Percentiles rank a stretch among this genome's conserved stretches.
Evolutionary conservation across 208 protist species (phyloP).

Genomic region (Strigomonas galati): DNA sequence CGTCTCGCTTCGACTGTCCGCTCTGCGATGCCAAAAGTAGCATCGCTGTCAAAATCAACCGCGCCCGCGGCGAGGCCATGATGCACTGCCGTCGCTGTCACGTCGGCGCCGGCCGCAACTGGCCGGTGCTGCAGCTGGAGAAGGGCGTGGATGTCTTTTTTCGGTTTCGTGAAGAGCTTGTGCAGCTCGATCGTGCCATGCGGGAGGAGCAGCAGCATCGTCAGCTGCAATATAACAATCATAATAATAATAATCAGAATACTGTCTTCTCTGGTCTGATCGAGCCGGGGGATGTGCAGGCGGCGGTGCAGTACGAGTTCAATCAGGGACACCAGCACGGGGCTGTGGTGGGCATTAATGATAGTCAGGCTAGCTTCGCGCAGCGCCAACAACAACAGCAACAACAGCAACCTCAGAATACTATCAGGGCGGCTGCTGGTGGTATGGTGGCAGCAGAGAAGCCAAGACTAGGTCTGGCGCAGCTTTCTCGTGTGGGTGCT

Average conservation of each 20-base stretch:
- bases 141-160: constrained; percentile 88
- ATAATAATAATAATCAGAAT: no score
- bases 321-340: neutral
- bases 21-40: constrained; percentile 80
- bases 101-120: constrained; percentile 39
- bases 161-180: constrained; percentile 78
- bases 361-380: no score
- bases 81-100: constrained; percentile 74
- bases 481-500: no score
- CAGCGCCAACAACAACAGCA: no score
- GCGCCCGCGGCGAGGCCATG: constrained; percentile 39
- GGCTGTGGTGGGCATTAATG: neutral
- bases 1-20: constrained; percentile 82
- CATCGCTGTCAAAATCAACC: constrained; percentile 70
- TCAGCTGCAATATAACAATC: neutral
- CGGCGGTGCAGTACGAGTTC: neutral
- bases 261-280: no score
- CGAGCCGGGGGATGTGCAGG: neutral
- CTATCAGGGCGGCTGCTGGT: no score
- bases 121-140: constrained; percentile 64
- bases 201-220: constrained; percentile 17
- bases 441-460: no score
- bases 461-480: no score
- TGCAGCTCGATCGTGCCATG: constrained; percentile 58
- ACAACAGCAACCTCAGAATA: no score